phyloP scores from a whole-genome alignment of 805 yeast species.

The Metschnikowia colocasiae region DNA sequence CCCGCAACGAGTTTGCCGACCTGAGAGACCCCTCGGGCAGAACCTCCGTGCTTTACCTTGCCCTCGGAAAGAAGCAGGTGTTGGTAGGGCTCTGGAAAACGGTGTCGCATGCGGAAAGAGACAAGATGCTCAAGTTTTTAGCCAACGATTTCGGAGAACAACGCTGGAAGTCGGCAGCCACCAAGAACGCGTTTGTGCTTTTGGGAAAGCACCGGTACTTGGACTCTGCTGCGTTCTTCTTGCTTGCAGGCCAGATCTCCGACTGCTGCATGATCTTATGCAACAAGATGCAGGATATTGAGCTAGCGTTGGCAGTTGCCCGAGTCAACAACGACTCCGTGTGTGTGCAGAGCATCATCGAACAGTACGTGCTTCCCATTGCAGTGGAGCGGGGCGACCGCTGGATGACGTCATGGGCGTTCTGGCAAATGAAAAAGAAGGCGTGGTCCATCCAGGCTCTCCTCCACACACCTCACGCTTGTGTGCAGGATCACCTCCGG shows the following conservation, averaged over 20 bases:
- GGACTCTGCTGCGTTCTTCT: slow-evolving; percentile 87
- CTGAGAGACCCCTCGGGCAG: slow-evolving; percentile 64
- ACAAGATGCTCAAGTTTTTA: slow-evolving; percentile 74
- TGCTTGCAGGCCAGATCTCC: slow-evolving; percentile 67
- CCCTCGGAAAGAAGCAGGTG: slow-evolving; percentile 72
- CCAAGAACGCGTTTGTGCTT: slow-evolving; percentile 87
- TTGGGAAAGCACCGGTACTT: slow-evolving; percentile 81
- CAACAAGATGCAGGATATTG: slow-evolving; percentile 61
- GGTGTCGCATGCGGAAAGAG: slow-evolving; percentile 72
- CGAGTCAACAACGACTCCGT: slow-evolving; percentile 52
- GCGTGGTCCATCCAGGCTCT: slow-evolving; percentile 58
- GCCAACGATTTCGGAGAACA: slow-evolving; percentile 68
- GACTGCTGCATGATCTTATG: slow-evolving; percentile 78
- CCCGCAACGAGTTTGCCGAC: slow-evolving; percentile 63
- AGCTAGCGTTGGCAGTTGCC: slow-evolving; percentile 77
- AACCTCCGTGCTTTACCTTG: slow-evolving; percentile 72
- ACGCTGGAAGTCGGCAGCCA: slow-evolving; percentile 85
- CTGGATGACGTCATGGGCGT: slow-evolving; percentile 81
- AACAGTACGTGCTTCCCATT: slow-evolving; percentile 47
- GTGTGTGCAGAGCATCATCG: slow-evolving; percentile 44
- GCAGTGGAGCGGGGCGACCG: slow-evolving; percentile 65
- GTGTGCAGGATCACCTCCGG: slow-evolving; percentile 21
- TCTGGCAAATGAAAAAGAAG: slow-evolving; percentile 52
- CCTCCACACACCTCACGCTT: slow-evolving; percentile 49
- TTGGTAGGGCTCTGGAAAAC: slow-evolving; percentile 82